These are phyloP conservation scores for Arabis alpina DNA, from an alignment of 345 rosid genomes.

Conservation along the genomic window DNA sequence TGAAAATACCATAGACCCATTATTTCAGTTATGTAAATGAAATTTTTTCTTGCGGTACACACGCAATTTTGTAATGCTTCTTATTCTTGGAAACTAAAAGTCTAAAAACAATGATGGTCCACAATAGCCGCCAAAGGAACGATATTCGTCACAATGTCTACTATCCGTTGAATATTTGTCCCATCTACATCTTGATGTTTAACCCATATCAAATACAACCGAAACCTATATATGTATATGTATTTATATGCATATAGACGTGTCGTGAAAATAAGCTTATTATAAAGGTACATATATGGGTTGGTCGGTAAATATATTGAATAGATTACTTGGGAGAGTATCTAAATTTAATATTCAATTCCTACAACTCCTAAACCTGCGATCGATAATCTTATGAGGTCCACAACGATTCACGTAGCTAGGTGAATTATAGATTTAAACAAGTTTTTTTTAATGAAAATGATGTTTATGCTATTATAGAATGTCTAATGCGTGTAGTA, in stretches of 20 bases:
- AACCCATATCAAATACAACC: conserved; percentile 9
- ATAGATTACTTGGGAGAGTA: conserved; percentile 1
- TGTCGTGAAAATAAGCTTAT: conserved; percentile 9
- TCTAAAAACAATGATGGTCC: conserved; percentile 31
- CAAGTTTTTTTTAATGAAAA: conserved; percentile 12
- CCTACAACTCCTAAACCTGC: conserved; percentile 5
- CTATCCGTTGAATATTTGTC: conserved; percentile 42
- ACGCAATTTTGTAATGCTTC: not conserved
- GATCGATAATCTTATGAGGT: conserved; percentile 24
- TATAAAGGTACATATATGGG: not conserved
- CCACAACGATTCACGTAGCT: conserved; percentile 24
- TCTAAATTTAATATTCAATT: conserved; percentile 8
- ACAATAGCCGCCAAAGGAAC: conserved; percentile 41
- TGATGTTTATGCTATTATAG: conserved; percentile 24
- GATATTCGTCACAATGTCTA: conserved; percentile 38
- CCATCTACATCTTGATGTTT: conserved; percentile 9
- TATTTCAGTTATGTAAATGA: not conserved
- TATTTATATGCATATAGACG: conserved; percentile 15
- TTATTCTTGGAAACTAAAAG: conserved; percentile 15
- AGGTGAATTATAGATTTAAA: conserved; percentile 8
- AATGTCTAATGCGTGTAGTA: conserved; percentile 28
- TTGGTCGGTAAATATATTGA: conserved; percentile 37
- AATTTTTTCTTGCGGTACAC: not conserved
- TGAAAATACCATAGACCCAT: conserved; percentile 12
- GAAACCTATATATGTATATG: not conserved